Evolutionary conservation across 192 early-diverging fungal genomes (phyloP), one percentile per base, ranked within the genome.

Genomic region (Umbelopsis sp.): DNA sequence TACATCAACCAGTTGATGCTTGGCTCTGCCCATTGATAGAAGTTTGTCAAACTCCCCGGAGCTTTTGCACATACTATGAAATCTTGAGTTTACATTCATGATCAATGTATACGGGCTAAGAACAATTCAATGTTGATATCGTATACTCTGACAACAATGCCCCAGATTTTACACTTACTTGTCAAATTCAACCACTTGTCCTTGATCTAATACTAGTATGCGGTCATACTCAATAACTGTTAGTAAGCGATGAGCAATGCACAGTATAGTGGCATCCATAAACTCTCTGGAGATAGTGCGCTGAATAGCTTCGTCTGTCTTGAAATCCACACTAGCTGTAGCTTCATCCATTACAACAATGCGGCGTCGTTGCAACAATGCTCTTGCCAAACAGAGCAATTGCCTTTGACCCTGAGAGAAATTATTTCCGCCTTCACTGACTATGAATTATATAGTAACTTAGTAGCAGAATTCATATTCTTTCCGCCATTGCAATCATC

Each of bases 351-450:
- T 84, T 4, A 88, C 80, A 72, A 86, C 61, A 61, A 87, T 75
- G 12, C 22, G 48, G 64, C 74, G 30, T 12, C 53, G 46, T 48
- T 90, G 86, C 25, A 95, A 78, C 68, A 94, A 83, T 0, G 93
- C 91, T 49, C 93, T 86, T 0, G 93, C 93, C 49, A 95, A 81
- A 61, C 90, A 90, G 8, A 95, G 73, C 30, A 95, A 75, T 71
- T 94, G 92, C 12, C 92, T 82, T 71, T 95, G 92, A 2, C 93
- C 93, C 47, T 92, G 82, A 9, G 88, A 90, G 51, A 95, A 88
- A 74, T 93, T 94, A 48, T 83, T 75, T 11, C 93, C 93, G 68
- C 93, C 92, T 81, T 98, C 95, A 52, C 80, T 87, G 21, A 99
- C 92, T 64, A 84, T 18, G 11, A 50, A 30, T 27, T 30, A n/a